phyloP scores from a whole-genome alignment of 805 yeast genomes.

The Yarrowia sp. region DNA sequence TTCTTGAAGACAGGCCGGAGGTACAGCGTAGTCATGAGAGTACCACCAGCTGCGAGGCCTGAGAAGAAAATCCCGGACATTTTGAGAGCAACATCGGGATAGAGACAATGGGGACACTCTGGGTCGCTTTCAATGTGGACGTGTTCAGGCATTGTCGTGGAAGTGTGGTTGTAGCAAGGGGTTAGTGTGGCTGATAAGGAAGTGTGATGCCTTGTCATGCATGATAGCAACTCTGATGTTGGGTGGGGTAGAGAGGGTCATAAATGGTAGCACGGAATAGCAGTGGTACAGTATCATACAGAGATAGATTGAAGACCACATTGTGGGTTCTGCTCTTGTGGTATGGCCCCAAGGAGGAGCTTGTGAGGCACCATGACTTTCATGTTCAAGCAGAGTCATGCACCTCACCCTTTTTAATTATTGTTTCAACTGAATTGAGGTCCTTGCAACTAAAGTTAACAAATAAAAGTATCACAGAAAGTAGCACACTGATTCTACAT shows the following conservation, averaged over 20 bases:
- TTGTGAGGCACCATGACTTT: too few relatives aligned
- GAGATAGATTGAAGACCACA: too few relatives aligned
- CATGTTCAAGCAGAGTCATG: too few relatives aligned
- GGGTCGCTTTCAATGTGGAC: conserved; percentile 11
- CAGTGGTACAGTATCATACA: too few relatives aligned
- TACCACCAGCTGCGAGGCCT: conserved; percentile 15
- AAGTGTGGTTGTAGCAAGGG: not conserved
- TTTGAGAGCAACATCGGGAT: conserved; percentile 18
- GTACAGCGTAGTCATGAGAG: conserved; percentile 1
- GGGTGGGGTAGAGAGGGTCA: not conserved
- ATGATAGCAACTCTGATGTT: conserved; percentile 15
- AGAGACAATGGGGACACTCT: conserved; percentile 16
- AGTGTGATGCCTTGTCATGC: not conserved
- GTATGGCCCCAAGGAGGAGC: too few relatives aligned
- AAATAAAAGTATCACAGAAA: not conserved
- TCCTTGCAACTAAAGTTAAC: not conserved
- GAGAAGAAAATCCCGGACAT: conserved; percentile 10
- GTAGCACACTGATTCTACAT: too few relatives aligned
- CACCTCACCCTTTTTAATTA: too few relatives aligned
- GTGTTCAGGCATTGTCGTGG: not conserved
- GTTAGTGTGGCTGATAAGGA: conserved; percentile 5
- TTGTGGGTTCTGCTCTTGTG: too few relatives aligned
- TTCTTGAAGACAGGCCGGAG: conserved; percentile 9
- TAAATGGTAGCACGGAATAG: too few relatives aligned
- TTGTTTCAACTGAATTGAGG: too few relatives aligned